Evolutionary conservation across 495 filamentous ascomycete genomes (phyloP).

Genomic region (Pyronema omphalodes): DNA sequence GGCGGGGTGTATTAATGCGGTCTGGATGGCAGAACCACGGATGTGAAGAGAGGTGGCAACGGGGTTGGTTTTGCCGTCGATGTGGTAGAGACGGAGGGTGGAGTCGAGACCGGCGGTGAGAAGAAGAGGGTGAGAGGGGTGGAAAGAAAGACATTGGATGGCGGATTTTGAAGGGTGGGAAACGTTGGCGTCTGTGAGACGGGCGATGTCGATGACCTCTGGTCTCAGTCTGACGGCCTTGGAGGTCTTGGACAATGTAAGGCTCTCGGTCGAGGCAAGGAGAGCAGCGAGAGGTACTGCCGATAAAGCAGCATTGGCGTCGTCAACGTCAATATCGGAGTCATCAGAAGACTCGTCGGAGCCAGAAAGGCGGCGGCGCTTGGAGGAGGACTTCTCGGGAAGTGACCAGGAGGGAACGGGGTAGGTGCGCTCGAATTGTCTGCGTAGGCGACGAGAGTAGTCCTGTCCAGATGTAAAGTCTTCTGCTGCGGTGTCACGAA

Average conservation of each 20-base stretch:
- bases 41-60: conserved; percentile 78
- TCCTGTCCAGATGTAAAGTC: conserved; percentile 74
- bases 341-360: conserved; percentile 32
- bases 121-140: conserved; percentile 69
- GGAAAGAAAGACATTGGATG: conserved; percentile 70
- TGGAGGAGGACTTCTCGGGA: conserved; percentile 27
- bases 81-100: conserved; percentile 72
- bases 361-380: conserved; percentile 34
- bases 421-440: conserved; percentile 59
- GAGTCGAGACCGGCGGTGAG: conserved; percentile 73
- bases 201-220: conserved; percentile 71
- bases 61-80: conserved; percentile 66
- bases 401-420: conserved; percentile 65
- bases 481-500: conserved; percentile 59
- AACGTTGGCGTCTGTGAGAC: conserved; percentile 44
- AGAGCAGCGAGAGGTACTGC: conserved; percentile 61
- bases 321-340: conserved; percentile 37
- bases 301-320: conserved; percentile 42
- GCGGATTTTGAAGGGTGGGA: conserved; percentile 33
- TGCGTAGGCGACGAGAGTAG: conserved; percentile 59
- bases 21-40: conserved; percentile 57
- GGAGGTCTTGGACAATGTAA: conserved; percentile 1
- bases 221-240: conserved; percentile 44
- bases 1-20: conserved; percentile 47
- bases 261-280: conserved; percentile 43